Base-by-base conservation (phyloP, 805 yeast species). In the Candida insectalens region DNA sequence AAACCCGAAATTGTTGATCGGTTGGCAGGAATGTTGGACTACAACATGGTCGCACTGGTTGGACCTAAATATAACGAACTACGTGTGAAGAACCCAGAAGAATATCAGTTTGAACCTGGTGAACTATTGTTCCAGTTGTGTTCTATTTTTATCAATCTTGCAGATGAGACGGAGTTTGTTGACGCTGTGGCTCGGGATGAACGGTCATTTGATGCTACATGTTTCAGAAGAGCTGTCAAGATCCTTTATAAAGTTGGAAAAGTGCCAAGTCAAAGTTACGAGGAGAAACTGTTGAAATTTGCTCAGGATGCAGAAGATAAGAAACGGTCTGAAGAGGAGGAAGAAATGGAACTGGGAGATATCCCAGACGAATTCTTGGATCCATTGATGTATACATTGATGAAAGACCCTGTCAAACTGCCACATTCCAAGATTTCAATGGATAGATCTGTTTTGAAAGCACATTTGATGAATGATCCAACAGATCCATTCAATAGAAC, bases 401-500 rank as follows among this genome's bases (percentile, higher is more conserved):
- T 92, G 98, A 82, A 77, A 45, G 94, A 92, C 53, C 99, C 99
- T 0, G 98, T 92, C 4, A 79, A 71, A n/a, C 67, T 92, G 46
- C 99, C 99, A 6, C 67, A 83, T 6, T 84, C 96, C 1, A 80
- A 74, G 42, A 74, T 88, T 14, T 74, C 77, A 32, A 84, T 92
- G 46, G 99, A 92, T 55, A 67, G 94, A 51, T 71, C 92, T 25
- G 92, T 96, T 2, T 83, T 92, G 47, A 89, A 87, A 52, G 83
- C 95, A 3, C 98, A 92, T 64, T 63, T 92, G 38, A 69, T 92
- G 55, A 84, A 89, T 61, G 97, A 92, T 60, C 74, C 95, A 1
- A 92, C 95, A 0, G 99, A 92, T 62, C 99, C 99, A 14, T 92
- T 92, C 63, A 92, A 89, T 58, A 77, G 99, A 59, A 69, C 77